Base-by-base conservation (phyloP, 2,329 filamentous ascomycete genomes). In the Alternaria ethzedia region DNA sequence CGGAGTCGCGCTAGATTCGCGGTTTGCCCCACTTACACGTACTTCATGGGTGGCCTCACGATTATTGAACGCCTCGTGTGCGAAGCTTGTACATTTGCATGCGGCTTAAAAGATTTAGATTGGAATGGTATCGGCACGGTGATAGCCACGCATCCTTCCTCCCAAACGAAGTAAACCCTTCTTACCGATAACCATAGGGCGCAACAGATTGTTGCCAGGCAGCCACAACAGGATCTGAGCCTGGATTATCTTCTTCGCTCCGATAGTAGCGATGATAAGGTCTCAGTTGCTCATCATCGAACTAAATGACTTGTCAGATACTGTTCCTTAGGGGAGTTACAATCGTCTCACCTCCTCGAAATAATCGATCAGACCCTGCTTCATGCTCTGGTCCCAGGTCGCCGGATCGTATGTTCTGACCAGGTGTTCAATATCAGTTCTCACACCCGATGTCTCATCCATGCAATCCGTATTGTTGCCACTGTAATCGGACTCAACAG, bases 271-370 rank as follows among this genome's bases (percentile, higher is more conserved):
- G 36, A 2, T 41, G 36, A 0, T 11, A 41, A 0, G 36, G n/a
- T 41, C n/a, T 41, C 3, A 41, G 8, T 0, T 3, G 3, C 36
- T 41, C 36, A 41, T 41, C 36, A 6, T 1, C n/a, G 4, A 41
- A 0, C 36, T 17, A 17, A 11, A 17, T 17, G 0, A 11, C n/a
- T 41, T 17, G n/a, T 41, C 36, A 41, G 36, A 17, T 10, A 11
- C 6, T 17, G 3, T 5, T 1, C 1, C 3, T 1, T 2, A 41
- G n/a, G 6, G 6, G n/a, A 17, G 36, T 41, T 41, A 3, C 9
- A 17, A 41, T 0, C n/a, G 1, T 6, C n/a, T 6, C 0, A 41
- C 36, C 36, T 1, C n/a, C 1, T 41, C 36, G 0, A 17, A 41
- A 11, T 41, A 41, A 41, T 41, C 36, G 36, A 41, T 41, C 1